phyloP scores from a whole-genome alignment of 108 stramenopile genomes.

The Cyclotella atomus region DNA sequence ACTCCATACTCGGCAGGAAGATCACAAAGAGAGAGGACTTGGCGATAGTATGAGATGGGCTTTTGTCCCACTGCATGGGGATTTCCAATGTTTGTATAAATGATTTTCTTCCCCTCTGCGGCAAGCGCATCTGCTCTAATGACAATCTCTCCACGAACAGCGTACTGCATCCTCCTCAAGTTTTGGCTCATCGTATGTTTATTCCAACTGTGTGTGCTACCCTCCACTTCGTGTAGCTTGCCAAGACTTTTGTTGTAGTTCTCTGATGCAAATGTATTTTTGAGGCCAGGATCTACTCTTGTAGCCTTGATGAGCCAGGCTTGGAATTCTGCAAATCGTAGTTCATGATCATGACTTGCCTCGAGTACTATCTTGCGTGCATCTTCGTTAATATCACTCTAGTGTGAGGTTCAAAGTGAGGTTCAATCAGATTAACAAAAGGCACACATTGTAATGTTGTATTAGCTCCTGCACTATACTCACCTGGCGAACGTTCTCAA shows the following conservation, averaged over 20 bases:
- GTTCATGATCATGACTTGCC: conserved; percentile 23
- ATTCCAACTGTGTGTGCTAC: conserved; percentile 59
- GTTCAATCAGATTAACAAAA: too few species aligned
- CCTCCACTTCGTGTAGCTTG: conserved; percentile 33
- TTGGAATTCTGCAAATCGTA: conserved; percentile 53
- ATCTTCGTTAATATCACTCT: conserved; percentile 30
- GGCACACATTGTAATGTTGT: too few species aligned
- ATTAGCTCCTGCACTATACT: too few species aligned
- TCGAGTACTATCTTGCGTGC: conserved; percentile 51
- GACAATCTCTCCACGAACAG: conserved; percentile 79
- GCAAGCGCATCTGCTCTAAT: conserved; percentile 75
- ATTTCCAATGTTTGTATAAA: conserved; percentile 95
- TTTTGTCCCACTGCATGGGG: conserved; percentile 93
- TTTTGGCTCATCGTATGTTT: conserved; percentile 74
- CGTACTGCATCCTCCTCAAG: conserved; percentile 82
- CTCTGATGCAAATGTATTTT: conserved; percentile 50
- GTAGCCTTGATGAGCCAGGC: conserved; percentile 70
- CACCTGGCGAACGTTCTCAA: conserved; percentile 45
- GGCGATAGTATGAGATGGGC: conserved; percentile 84
- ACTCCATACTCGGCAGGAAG: conserved; percentile 78
- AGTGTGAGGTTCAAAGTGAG: too few species aligned
- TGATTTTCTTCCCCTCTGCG: conserved; percentile 61
- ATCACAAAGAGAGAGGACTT: conserved; percentile 89
- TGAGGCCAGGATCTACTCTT: conserved; percentile 57
- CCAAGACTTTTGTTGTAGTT: conserved; percentile 59